Conservation (phyloP, 1,284 basidiomycete species). For the Ustilago xerochloae region DNA sequence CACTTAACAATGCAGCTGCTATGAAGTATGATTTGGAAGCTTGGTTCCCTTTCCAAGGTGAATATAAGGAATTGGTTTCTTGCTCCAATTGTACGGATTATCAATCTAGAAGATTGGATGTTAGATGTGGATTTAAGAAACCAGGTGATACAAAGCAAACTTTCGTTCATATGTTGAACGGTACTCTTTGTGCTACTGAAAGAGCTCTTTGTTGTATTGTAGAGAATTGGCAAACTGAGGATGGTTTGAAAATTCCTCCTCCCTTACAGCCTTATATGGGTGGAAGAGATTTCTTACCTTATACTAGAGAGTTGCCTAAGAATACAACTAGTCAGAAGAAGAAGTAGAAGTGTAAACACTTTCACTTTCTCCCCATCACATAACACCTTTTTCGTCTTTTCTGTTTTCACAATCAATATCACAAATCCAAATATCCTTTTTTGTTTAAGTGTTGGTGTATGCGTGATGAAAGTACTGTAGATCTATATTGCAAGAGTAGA, state of each 20-base stretch:
- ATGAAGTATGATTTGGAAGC: slow-evolving; percentile 99
- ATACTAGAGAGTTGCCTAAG: slow-evolving; percentile 84
- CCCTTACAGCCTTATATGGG: slow-evolving; percentile 93
- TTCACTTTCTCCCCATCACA: not conserved
- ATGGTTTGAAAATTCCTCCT: slow-evolving; percentile 90
- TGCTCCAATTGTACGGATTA: slow-evolving; percentile 71
- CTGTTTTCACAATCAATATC: too few species aligned
- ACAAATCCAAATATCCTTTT: too few species aligned
- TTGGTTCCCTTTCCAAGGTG: slow-evolving; percentile 98
- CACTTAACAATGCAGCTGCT: slow-evolving; percentile 93
- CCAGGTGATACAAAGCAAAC: slow-evolving; percentile 67
- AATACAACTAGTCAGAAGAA: slow-evolving; percentile 74
- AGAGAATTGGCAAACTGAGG: slow-evolving; percentile 97
- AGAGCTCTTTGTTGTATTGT: slow-evolving; percentile 95
- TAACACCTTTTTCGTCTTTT: too few species aligned
- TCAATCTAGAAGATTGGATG: slow-evolving; percentile 66
- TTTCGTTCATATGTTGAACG: slow-evolving; percentile 71
- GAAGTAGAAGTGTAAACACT: slow-evolving; percentile 67
- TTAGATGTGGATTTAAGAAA: slow-evolving; percentile 66
- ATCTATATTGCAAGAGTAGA: too few species aligned
- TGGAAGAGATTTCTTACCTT: slow-evolving; percentile 92
- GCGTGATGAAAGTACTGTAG: too few species aligned
- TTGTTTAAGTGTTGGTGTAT: too few species aligned
- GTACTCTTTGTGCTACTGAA: slow-evolving; percentile 96
- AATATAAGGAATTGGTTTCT: slow-evolving; percentile 83